phyloP scores from a whole-genome alignment of 129 eudicot genomes.

The Mikania micrantha region DNA sequence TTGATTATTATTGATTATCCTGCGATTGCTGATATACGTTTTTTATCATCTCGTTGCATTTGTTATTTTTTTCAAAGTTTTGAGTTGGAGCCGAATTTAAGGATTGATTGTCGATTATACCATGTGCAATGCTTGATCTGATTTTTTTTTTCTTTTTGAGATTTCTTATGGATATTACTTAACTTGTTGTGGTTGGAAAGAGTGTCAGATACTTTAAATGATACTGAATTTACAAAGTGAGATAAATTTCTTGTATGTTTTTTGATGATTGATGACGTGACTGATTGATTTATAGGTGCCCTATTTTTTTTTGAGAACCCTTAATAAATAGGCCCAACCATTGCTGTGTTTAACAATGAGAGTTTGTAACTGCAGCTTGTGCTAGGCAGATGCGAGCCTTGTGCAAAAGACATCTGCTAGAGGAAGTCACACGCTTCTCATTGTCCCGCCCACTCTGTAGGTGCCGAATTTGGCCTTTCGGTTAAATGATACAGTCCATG shows the following conservation, averaged over 20 bases:
- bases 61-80: neutral
- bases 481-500: neutral
- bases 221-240: neutral
- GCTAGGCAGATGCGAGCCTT: neutral
- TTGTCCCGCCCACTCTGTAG: neutral
- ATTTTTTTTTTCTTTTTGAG: neutral
- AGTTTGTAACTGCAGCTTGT: neutral
- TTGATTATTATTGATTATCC: neutral
- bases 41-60: slow-evolving; percentile 1
- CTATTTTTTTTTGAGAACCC: neutral
- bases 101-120: neutral
- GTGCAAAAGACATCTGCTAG: neutral
- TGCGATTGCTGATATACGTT: neutral
- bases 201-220: neutral
- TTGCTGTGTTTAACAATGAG: too few species aligned
- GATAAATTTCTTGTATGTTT: neutral
- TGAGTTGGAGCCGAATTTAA: neutral
- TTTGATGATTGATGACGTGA: slow-evolving; percentile 6
- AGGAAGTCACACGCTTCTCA: neutral
- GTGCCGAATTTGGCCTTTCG: neutral
- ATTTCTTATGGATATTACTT: neutral
- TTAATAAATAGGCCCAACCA: too few species aligned
- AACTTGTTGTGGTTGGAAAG: neutral
- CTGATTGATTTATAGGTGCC: neutral
- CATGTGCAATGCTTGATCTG: neutral